Conservation (phyloP, 768 basidiomycete genomes). For the Solioccasus polychromus region DNA sequence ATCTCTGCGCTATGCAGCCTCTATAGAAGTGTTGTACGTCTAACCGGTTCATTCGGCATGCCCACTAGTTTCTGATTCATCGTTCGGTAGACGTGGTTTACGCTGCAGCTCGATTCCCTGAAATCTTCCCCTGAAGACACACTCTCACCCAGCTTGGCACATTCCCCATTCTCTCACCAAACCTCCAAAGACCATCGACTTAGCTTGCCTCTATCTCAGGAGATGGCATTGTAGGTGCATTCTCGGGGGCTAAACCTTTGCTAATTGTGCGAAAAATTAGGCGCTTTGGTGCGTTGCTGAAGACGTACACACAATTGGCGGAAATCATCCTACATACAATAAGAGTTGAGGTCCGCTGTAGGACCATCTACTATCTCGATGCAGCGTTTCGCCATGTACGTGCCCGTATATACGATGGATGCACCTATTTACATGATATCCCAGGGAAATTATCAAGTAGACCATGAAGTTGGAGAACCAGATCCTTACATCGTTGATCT, state of each 20-base stretch:
- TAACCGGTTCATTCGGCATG: not conserved
- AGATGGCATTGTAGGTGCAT: slow-evolving; percentile 79
- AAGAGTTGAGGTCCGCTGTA: slow-evolving; percentile 83
- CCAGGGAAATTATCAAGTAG: slow-evolving; percentile 82
- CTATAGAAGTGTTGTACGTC: slow-evolving; percentile 81
- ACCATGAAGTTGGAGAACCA: slow-evolving; percentile 84
- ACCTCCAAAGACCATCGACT: slow-evolving; percentile 46
- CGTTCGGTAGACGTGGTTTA: slow-evolving; percentile 75
- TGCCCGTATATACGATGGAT: slow-evolving; percentile 4
- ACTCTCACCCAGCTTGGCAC: slow-evolving; percentile 49
- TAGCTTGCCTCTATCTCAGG: slow-evolving; percentile 73
- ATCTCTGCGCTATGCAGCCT: slow-evolving; percentile 73
- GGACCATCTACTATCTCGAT: slow-evolving; percentile 76
- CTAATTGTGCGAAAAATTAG: slow-evolving; percentile 40
- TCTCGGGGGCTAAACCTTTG: not conserved
- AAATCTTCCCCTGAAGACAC: slow-evolving; percentile 54
- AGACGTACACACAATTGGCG: slow-evolving; percentile 88
- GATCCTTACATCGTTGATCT: slow-evolving; percentile 87
- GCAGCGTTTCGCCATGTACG: slow-evolving; percentile 74
- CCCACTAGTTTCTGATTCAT: slow-evolving; percentile 8
- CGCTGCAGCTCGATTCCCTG: slow-evolving; percentile 62
- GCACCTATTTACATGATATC: slow-evolving; percentile 10
- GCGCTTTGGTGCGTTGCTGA: slow-evolving; percentile 86
- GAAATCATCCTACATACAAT: slow-evolving; percentile 85
- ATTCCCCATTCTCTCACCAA: slow-evolving; percentile 41